Evolutionary conservation across 176 grass and related monocot genomes (phyloP), one percentile per base, ranked within the genome.

Genomic region (Coix lacrymajobi): DNA sequence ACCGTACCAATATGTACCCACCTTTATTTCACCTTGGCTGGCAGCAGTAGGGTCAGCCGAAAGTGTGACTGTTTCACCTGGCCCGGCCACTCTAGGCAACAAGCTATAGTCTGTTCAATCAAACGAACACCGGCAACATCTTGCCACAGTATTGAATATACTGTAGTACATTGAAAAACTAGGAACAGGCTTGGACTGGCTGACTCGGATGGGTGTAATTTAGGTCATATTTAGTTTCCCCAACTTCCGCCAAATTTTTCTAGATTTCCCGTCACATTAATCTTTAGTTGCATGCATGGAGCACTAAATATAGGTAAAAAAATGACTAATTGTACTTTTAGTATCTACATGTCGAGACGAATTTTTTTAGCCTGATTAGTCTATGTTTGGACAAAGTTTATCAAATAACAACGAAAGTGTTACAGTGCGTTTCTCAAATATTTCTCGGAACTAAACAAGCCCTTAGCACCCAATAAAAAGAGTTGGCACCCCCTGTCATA

Each of bases 91-190:
- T 38, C 37, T 68, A 80, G 79, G 67, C 60, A 60, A 43, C 11
- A 56, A 46, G 45, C 11, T 69, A n/a, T 25, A 17, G 69, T 26
- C 9, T 69, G 82, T 79, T 70, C 77, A 85, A 89, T 85, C 82
- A 80, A 56, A 62, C 41, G 70, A 70, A 48, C 66, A 62, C 48
- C 45, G 49, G 6, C 1, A 13, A 34, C 22, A 46, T 67, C 69
- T 79, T 51, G 19, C 69, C 14, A 19, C 36, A 19, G n/a, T n/a
- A n/a, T n/a, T 60, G 29, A 75, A 79, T 58, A n/a, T 58, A 39
- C 36, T 37, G 36, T 11, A 14, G 8, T 45, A 20, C 54, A 63
- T 2, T 30, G 77, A 63, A 76, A 44, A 63, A 41, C 8, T 7
- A 9, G 25, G 26, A 73, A 41, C 43, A 74, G 26, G 41, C 51